Evolutionary conservation across 2,329 filamentous ascomycete genomes (phyloP), one percentile per base, ranked within the genome.

Genomic region (Pseudocercospora vitis): DNA sequence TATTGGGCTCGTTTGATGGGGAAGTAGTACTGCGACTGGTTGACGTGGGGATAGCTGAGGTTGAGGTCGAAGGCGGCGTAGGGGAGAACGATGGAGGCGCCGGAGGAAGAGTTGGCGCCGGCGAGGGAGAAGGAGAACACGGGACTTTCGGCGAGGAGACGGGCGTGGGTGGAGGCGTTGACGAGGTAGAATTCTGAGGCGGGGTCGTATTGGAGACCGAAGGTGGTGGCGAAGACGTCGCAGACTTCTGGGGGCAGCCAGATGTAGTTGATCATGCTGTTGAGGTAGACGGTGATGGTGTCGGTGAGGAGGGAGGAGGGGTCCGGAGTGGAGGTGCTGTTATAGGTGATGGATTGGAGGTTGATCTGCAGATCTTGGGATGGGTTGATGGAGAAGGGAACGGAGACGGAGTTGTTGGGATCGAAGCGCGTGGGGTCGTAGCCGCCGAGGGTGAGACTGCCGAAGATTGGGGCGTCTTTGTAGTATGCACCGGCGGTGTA

Each of bases 191-290:
- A 63, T 9, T 72, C 66, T 6, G 67, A 69, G 5, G 58, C 59
- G 2, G 60, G 47, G 53, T 74, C 70, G 60, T 71, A 76, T 3
- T 63, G 68, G 2, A 76, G 63, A 1, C 69, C 69, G 55, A 76
- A 75, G 4, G 68, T 68, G 21, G 58, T n/a, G 55, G 71, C 72
- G 53, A 76, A 74, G 11, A 64, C 62, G 12, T 70, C 63, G 53
- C 74, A 76, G n/a, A 74, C 67, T 12, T 61, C 56, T 0, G 56
- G 19, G 0, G 73, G 74, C 2, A 76, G 63, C 71, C 72, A 75
- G 5, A 76, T 61, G 26, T 75, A 65, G 1, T 73, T 62, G 7
- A 74, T 65, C 12, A 72, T 70, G 5, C 71, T 73, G 57, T 76
- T 71, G 28, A 76, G 62, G 23, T 63, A 74, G 5, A 57, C 50